Conservation (phyloP, 2,329 filamentous ascomycete genomes). For the Tothia fuscella region DNA sequence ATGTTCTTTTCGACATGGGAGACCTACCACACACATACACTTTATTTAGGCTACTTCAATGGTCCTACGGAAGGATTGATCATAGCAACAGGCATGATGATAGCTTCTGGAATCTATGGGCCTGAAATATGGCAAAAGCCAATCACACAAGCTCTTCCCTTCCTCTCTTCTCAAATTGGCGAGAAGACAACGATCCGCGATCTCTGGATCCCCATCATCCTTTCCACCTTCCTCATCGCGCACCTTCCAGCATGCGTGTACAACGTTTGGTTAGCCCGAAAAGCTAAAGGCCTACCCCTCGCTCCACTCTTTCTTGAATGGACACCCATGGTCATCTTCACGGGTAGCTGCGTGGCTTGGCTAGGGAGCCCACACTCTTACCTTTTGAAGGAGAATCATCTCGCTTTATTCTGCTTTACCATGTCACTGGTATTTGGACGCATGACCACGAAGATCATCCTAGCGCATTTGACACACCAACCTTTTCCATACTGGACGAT, state of each 20-base stretch:
- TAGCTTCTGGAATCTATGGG: constrained; percentile 75
- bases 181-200: constrained; percentile 54
- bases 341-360: constrained; percentile 65
- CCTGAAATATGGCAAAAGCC: constrained; percentile 75
- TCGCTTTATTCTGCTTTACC: constrained; percentile 83
- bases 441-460: constrained; percentile 98
- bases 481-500: constrained; percentile 96
- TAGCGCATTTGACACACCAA: constrained; percentile 85
- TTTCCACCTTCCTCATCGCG: constrained; percentile 33
- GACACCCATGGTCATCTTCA: constrained; percentile 81
- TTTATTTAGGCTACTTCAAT: constrained; percentile 94
- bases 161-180: constrained; percentile 33
- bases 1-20: constrained; percentile 99
- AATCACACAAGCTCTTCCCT: constrained; percentile 44
- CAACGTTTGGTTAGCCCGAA: constrained; percentile 71
- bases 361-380: constrained; percentile 80
- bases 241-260: constrained; percentile 84
- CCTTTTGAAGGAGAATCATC: constrained; percentile 69
- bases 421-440: constrained; percentile 96
- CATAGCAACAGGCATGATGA: constrained; percentile 77
- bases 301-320: constrained; percentile 83
- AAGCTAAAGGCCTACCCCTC: constrained; percentile 58
- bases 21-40: constrained; percentile 94
- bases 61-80: constrained; percentile 92
- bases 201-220: constrained; percentile 61